A percentile compares a stretch with the other conserved stretches of the same genome.
Conservation (phyloP, 2,329 filamentous ascomycete species). For the Pseudocercospora fuligena region DNA sequence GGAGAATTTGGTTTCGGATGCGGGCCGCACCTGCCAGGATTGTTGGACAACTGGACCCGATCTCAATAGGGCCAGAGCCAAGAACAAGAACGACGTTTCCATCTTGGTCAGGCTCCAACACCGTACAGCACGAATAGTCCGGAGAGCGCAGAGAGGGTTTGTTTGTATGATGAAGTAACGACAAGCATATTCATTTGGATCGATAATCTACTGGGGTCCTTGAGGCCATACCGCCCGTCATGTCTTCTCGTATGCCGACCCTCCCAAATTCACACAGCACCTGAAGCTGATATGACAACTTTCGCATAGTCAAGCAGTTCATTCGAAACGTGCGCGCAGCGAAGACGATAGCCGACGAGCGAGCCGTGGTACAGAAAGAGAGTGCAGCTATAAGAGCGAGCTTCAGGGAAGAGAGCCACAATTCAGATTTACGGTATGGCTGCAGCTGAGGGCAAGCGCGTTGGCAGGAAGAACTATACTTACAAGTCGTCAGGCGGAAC, state of each 20-base stretch:
- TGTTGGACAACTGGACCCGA: not conserved
- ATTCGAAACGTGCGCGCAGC: slow-evolving; percentile 98
- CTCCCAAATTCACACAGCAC: not conserved
- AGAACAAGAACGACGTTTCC: slow-evolving; percentile 7
- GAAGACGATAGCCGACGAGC: slow-evolving; percentile 98
- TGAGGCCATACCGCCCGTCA: slow-evolving; percentile 22
- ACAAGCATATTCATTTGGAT: not conserved
- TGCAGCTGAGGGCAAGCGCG: slow-evolving; percentile 22
- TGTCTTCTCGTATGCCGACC: slow-evolving; percentile 28
- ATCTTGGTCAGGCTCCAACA: not conserved
- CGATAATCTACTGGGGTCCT: slow-evolving; percentile 24
- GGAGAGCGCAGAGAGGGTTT: not conserved
- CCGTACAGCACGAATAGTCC: not conserved
- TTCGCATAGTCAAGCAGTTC: slow-evolving; percentile 87
- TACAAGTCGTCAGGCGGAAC: slow-evolving; percentile 71
- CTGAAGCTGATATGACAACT: slow-evolving; percentile 9
- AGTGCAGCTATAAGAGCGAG: slow-evolving; percentile 96
- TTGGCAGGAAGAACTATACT: slow-evolving; percentile 12
- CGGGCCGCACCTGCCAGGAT: not conserved
- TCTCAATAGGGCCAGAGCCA: slow-evolving; percentile 7
- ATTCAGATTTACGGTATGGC: slow-evolving; percentile 82
- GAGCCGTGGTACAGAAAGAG: slow-evolving; percentile 98
- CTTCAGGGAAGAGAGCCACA: slow-evolving; percentile 94
- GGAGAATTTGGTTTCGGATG: not conserved
- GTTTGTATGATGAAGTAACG: slow-evolving; percentile 9